A percentile compares a stretch with the other conserved stretches of the same genome.
Conservation (phyloP, 2,329 filamentous ascomycete genomes). For the Graphiopsis chlorocephala region DNA sequence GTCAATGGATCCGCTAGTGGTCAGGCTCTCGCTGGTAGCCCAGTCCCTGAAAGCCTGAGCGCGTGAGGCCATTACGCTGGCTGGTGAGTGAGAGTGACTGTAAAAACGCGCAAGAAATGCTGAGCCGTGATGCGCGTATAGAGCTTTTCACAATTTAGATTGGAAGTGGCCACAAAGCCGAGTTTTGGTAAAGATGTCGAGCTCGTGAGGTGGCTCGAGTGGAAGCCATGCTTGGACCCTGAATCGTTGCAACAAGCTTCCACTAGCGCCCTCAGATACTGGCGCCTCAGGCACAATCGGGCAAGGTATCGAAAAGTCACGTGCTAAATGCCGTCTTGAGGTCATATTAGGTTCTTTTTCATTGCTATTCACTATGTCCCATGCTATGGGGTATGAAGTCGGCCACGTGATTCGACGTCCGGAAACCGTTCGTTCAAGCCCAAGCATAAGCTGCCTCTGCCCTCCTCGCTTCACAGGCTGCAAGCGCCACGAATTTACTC, state of each 20-base stretch:
- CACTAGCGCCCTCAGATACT: background rate
- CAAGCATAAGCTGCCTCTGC: background rate
- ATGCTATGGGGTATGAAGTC: too few species aligned
- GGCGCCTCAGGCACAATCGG: background rate
- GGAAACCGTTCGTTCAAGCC: background rate
- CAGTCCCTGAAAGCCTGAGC: conserved; percentile 37
- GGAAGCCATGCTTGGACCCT: background rate
- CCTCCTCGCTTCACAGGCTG: background rate
- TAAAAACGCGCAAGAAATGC: background rate
- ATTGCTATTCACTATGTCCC: too few species aligned
- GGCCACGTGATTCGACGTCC: background rate
- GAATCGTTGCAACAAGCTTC: background rate
- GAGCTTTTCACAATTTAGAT: background rate
- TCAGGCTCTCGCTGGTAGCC: conserved; percentile 47
- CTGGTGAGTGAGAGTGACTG: background rate
- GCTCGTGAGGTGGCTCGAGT: background rate
- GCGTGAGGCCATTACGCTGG: conserved; percentile 10
- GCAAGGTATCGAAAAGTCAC: background rate
- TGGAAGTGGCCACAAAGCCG: background rate
- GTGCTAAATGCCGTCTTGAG: too few species aligned
- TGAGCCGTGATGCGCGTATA: background rate
- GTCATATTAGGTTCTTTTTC: too few species aligned
- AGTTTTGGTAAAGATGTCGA: background rate
- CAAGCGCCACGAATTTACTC: background rate
- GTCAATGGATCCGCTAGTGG: conserved; percentile 60